Percentiles rank a stretch among this genome's conserved stretches.
Conservation (phyloP, 164 flowering plant species). For the Stephania japonica region DNA sequence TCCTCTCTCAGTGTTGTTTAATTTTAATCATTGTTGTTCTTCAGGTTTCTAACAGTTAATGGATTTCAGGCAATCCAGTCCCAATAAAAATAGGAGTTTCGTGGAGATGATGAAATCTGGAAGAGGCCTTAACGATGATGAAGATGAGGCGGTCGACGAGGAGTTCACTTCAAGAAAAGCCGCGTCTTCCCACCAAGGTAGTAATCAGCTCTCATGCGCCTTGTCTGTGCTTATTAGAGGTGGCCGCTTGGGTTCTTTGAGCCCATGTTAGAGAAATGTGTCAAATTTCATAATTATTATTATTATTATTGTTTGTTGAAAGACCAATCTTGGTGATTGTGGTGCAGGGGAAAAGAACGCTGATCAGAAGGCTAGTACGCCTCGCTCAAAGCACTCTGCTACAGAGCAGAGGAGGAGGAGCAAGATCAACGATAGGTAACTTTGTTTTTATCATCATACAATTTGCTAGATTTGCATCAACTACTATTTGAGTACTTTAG, state of each 20-base stretch:
- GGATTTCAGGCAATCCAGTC: constrained; percentile 5
- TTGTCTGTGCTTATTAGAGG: neutral
- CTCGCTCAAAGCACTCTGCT: constrained; percentile 88
- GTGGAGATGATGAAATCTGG: constrained; percentile 68
- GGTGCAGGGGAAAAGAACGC: constrained; percentile 24
- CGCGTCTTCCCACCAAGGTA: constrained; percentile 46
- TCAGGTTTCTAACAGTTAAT: constrained; percentile 11
- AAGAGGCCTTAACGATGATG: constrained; percentile 45
- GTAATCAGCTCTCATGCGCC: neutral
- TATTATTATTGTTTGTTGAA: too few species aligned
- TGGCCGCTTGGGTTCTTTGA: neutral
- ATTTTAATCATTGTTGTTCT: neutral
- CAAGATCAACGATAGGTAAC: constrained; percentile 92
- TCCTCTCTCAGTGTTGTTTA: neutral
- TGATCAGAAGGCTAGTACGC: constrained; percentile 63
- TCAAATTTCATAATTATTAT: too few species aligned
- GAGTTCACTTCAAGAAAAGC: constrained; percentile 54
- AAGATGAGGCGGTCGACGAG: constrained; percentile 45
- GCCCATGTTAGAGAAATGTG: neutral
- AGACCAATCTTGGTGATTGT: neutral
- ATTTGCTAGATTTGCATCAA: neutral
- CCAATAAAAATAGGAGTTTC: constrained; percentile 50
- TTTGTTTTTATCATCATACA: neutral
- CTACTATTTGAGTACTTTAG: neutral
- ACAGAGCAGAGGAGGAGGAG: constrained; percentile 95